phyloP scores from a whole-genome alignment of 2,329 filamentous ascomycete species.

The Aspergillus latus region DNA sequence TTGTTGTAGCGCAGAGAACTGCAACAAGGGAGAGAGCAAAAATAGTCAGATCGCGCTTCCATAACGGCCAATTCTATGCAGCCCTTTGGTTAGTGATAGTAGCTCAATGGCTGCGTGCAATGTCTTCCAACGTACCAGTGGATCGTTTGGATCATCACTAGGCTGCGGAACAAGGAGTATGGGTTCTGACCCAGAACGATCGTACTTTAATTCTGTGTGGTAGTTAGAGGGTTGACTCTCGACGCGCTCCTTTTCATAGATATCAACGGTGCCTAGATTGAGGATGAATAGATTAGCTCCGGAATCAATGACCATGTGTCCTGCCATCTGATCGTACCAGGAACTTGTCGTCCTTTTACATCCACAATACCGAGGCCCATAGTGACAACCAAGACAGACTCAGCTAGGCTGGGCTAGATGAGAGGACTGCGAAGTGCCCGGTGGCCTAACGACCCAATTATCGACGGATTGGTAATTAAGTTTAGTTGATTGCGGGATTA shows the following conservation, averaged over 20 bases:
- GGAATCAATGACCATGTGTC: not conserved
- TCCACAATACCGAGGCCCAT: conserved; percentile 75
- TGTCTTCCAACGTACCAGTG: conserved; percentile 55
- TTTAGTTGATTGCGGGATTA: not conserved
- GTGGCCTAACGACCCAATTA: not conserved
- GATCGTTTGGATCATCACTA: conserved; percentile 86
- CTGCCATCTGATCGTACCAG: conserved; percentile 56
- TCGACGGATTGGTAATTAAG: not conserved
- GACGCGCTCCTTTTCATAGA: conserved; percentile 60
- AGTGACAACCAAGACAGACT: not conserved
- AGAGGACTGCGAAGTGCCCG: not conserved
- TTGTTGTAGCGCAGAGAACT: conserved; percentile 80
- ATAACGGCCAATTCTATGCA: conserved; percentile 75
- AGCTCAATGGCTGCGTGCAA: not conserved
- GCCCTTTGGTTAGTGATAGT: not conserved
- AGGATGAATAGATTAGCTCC: not conserved
- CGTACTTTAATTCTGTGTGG: conserved; percentile 65
- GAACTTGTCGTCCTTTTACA: conserved; percentile 65
- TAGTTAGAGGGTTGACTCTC: conserved; percentile 29
- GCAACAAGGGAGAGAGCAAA: conserved; percentile 74
- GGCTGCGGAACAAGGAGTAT: conserved; percentile 89
- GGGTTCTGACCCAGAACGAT: conserved; percentile 63
- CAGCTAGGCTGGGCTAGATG: not conserved
- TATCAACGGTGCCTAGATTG: conserved; percentile 48
- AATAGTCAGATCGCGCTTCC: conserved; percentile 79